Evolutionary conservation across 2,329 filamentous ascomycete species (phyloP).

Genomic region (Colletotrichum destructivum): DNA sequence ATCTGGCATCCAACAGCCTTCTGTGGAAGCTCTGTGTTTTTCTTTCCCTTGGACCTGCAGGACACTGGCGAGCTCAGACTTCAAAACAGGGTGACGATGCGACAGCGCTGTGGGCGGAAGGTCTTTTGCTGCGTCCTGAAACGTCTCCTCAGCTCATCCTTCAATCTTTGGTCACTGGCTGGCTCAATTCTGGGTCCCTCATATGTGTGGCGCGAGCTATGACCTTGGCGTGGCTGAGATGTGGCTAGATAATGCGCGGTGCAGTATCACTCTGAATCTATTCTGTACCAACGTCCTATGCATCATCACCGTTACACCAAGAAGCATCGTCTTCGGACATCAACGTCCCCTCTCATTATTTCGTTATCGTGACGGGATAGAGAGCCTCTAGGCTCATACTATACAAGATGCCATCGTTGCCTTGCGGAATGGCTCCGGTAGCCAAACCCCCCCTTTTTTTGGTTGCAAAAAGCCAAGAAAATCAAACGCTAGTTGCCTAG

Average conservation of each 20-base stretch:
- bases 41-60: background rate
- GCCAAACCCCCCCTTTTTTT: conserved; percentile 35
- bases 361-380: conserved; percentile 32
- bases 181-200: conserved; percentile 1
- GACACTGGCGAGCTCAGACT: conserved; percentile 19
- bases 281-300: background rate
- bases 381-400: conserved; percentile 20
- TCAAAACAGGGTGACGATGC: conserved; percentile 19
- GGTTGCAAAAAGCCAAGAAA: conserved; percentile 5
- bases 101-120: conserved; percentile 34
- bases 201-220: conserved; percentile 13
- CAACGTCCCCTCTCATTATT: conserved; percentile 14
- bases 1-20: conserved; percentile 40
- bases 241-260: conserved; percentile 4
- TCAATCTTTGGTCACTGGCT: conserved; percentile 28
- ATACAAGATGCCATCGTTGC: conserved; percentile 44
- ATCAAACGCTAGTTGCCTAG: conserved; percentile 21
- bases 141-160: conserved; percentile 42
- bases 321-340: background rate
- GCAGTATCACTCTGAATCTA: background rate
- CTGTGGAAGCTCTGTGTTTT: conserved; percentile 31
- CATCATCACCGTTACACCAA: background rate
- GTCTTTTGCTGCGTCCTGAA: conserved; percentile 34
- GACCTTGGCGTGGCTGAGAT: conserved; percentile 12
- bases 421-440: conserved; percentile 39